A percentile compares a stretch with the other conserved stretches of the same genome.
These are phyloP conservation scores for Xylaria telfairii DNA, from an alignment of 495 filamentous ascomycete species.

Conservation along the genomic window DNA sequence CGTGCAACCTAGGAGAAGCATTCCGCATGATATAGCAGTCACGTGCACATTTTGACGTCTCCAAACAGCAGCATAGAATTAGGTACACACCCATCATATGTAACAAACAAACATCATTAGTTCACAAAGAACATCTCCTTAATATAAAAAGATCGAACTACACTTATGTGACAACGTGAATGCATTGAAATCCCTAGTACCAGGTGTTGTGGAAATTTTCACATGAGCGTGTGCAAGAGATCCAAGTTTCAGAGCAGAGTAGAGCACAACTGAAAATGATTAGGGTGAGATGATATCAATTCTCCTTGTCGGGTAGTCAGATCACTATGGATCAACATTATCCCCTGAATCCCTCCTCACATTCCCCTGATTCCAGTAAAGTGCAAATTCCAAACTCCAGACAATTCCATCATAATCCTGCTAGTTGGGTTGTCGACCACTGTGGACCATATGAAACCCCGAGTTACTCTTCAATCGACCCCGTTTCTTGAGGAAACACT, in stretches of 20 bases:
- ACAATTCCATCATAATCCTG: background rate
- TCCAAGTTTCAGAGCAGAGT: background rate
- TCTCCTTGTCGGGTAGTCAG: background rate
- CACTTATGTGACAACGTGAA: background rate
- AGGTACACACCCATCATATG: background rate
- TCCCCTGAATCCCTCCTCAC: background rate
- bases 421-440: background rate
- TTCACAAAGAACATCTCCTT: background rate
- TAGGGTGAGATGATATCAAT: background rate
- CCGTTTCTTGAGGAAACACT: background rate
- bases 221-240: background rate
- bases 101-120: background rate
- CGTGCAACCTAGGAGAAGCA: background rate
- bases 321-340: constrained; percentile 3
- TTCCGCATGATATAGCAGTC: background rate
- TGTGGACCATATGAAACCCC: background rate
- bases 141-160: background rate
- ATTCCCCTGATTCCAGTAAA: background rate
- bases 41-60: background rate
- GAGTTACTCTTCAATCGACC: background rate
- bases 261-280: background rate
- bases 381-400: background rate
- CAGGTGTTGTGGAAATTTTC: background rate
- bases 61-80: background rate
- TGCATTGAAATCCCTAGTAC: background rate